Evolutionary conservation across 106 monocot species (phyloP), one percentile per base, ranked within the genome.

Genomic region (Dioscorea zingiberensis): DNA sequence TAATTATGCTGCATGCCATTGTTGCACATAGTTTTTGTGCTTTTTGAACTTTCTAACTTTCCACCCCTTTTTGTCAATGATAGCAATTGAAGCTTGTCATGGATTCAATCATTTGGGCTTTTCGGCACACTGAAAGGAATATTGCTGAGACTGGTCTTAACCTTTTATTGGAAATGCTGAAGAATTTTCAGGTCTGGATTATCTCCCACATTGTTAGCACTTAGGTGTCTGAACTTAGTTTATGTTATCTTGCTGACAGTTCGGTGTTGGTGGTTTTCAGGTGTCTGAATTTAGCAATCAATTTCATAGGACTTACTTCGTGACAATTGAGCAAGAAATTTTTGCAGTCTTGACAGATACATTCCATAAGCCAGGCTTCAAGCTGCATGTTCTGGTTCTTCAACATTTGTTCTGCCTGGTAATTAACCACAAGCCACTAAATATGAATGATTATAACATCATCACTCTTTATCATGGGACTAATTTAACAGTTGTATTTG

Each of bases 131-230:
- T 14, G 97, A 97, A 83, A 88, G 97, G 68, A 97, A 97, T 59
- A 97, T 97, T 68, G 97, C 97, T n/a, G 97, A 97, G 66, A 97
- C 97, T 21, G 97, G 97, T 18, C 88, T 97, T 25, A 97, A 81
- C 72, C 86, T 97, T 61, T 73, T 97, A 24, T 70, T 92, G 55
- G 97, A 97, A 68, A 81, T 97, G 71, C 67, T 97, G 60, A 97
- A 88, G 62, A 97, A 92, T 38, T 92, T 92, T 59, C 91, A 97
- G 88, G 97, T 95, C 17, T 60, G 55, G 38, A 64, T 55, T 54
- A 10, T 45, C 12, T 18, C 24, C 11, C 14, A 38, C 14, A 21
- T 29, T 14, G 11, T 59, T 38, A 6, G 38, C 10, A 10, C 38
- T 38, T 38, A 38, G 38, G 22, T 2, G 59, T 53, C 18, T 47